Base-by-base conservation (phyloP, 495 filamentous ascomycete genomes). In the Xylaria scruposa region DNA sequence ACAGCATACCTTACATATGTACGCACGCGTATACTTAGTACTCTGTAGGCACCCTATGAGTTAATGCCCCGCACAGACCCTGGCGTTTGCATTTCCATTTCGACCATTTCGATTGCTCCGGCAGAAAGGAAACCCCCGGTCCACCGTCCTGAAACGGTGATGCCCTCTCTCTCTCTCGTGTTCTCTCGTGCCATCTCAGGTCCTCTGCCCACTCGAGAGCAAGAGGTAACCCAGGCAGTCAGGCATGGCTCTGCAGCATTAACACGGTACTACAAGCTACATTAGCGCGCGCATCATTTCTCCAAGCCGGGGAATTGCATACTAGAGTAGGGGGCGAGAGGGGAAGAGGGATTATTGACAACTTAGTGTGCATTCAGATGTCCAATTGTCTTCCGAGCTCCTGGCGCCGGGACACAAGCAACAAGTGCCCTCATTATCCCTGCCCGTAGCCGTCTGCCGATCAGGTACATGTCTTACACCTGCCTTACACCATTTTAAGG, bases 141-240 rank as follows among this genome's bases (percentile, higher is more conserved):
- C 65, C 65, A 67, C 65, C n/a, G 8, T 56, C 47, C 44, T 67
- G 65, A 67, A 67, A 67, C 65, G 21, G 65, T 29, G 49, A 56
- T 33, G 31, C 65, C 49, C 38, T 63, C 60, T 10, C 13, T 54
- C 12, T 26, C 24, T 24, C 2, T 8, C 38, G 9, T 13, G 51
- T 31, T 24, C 2, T 8, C 38, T 42, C 38, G 51, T 31, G 17
- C 17, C n/a, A 26, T n/a, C 13, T 17, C 10, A 42, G 1, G 15
- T 19, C 53, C 26, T 26, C 53, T 1, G 53, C 24, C 53, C 53
- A 56, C 47, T 51, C 47, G 47, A 51, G n/a, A 51, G 47, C n/a
- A 51, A n/a, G 17, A 49, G n/a, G 6, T 49, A 19, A 19, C 46
- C 46, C 7, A 51, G 29, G 29, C 3, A 1, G 29, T 3, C 29